These are phyloP conservation scores for Alternaria gansuensis DNA, from an alignment of 2,329 filamentous ascomycete genomes.

Conservation along the genomic window DNA sequence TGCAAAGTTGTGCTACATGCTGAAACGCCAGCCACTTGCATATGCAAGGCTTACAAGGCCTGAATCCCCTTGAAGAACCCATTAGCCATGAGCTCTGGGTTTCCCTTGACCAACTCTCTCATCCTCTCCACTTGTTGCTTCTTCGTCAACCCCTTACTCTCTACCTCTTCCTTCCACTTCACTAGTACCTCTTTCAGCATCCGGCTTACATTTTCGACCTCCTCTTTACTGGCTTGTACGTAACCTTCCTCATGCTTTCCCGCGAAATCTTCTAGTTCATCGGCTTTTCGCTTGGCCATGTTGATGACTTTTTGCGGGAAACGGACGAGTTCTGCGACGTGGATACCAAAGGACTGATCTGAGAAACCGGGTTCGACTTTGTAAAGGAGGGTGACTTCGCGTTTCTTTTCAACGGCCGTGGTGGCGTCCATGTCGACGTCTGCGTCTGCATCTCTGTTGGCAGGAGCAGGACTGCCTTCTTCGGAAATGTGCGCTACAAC, in stretches of 20 bases:
- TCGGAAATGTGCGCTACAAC: conserved; percentile 90
- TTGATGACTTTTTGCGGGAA: conserved; percentile 97
- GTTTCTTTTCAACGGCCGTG: conserved; percentile 53
- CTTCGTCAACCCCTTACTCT: conserved; percentile 63
- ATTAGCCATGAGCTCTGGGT: conserved; percentile 70
- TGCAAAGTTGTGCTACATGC: not conserved
- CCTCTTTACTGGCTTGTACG: conserved; percentile 69
- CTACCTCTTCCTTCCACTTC: conserved; percentile 81
- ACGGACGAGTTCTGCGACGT: conserved; percentile 94
- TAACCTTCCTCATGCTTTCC: conserved; percentile 71
- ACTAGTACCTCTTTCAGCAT: conserved; percentile 84
- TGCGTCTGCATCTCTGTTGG: conserved; percentile 12
- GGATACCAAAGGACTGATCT: conserved; percentile 97
- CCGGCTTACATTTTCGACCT: conserved; percentile 87
- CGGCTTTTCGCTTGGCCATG: conserved; percentile 99
- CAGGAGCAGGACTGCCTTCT: conserved; percentile 46
- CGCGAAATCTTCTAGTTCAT: conserved; percentile 96
- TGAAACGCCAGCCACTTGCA: not conserved
- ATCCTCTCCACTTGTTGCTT: conserved; percentile 81
- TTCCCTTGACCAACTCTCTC: conserved; percentile 78
- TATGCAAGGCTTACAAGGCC: conserved; percentile 50
- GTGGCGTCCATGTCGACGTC: conserved; percentile 58
- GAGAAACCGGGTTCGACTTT: conserved; percentile 96
- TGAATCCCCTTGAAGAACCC: conserved; percentile 72
- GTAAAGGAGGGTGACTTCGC: conserved; percentile 93